Evolutionary conservation across 495 filamentous ascomycete genomes (phyloP).

Genomic region (Haplographium delicatum): DNA sequence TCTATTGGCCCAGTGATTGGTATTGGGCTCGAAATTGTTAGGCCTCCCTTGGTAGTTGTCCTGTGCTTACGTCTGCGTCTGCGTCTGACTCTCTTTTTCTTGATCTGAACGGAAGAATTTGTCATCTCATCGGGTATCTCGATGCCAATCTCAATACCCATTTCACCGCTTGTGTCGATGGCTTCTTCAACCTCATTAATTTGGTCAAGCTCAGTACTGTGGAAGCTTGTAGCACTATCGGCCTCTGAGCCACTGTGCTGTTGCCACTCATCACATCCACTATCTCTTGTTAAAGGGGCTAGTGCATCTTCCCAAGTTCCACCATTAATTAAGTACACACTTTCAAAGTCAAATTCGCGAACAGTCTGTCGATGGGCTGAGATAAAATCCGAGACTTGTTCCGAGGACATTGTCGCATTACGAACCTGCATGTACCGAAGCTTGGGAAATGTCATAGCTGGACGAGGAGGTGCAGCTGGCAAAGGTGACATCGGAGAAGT

Average conservation of each 20-base stretch:
- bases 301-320: conserved; percentile 75
- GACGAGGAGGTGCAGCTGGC: conserved; percentile 37
- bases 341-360: conserved; percentile 67
- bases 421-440: conserved; percentile 59
- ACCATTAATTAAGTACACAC: conserved; percentile 51
- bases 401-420: conserved; percentile 61
- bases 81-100: conserved; percentile 37
- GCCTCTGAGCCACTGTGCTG: conserved; percentile 33
- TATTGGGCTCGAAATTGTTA: conserved; percentile 43
- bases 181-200: conserved; percentile 18
- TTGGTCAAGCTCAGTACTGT: conserved; percentile 19
- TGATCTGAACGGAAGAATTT: conserved; percentile 37
- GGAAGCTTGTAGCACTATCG: conserved; percentile 15
- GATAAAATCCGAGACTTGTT: conserved; percentile 59
- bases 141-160: conserved; percentile 29
- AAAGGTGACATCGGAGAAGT: conserved; percentile 48
- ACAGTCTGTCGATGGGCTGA: conserved; percentile 55
- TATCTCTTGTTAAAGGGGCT: conserved; percentile 53
- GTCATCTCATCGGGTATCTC: conserved; percentile 38
- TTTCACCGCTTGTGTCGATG: conserved; percentile 4
- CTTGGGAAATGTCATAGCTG: conserved; percentile 49
- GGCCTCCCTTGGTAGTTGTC: conserved; percentile 2
- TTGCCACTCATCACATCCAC: conserved; percentile 48
- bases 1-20: conserved; percentile 39
- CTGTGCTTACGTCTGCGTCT: conserved; percentile 35